Base-by-base conservation (phyloP, 352 stramenopile genomes). In the Peronospora belbahrii region DNA sequence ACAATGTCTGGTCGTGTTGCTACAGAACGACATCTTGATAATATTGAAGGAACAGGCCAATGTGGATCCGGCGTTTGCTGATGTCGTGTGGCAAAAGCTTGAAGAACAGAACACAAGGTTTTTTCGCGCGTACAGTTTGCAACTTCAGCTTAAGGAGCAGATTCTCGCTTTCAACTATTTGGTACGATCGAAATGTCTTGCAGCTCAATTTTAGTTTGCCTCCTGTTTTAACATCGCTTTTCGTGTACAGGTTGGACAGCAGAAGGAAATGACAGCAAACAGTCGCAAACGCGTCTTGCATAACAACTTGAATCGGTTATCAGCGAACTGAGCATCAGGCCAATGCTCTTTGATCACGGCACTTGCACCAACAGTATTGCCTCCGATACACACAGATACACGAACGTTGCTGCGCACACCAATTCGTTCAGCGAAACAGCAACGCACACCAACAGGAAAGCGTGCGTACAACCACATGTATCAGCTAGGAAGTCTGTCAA, bases 101-200 rank as follows among this genome's bases (percentile, higher is more conserved):
- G 79, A 95, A 48, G 81, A 96, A 42, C 85, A 95, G 52, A 96
- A 96, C 30, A 74, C 81, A 10, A 74, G 71, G 4, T 96, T 96
- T 47, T 96, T 96, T 44, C 65, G 75, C 8, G 80, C 82, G 1
- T 96, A 96, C 52, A 69, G 62, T 27, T 44, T 93, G 14, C 79
- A 90, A 27, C 62, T 96, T 10, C 73, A 87, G 50, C 69, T 96
- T 6, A 89, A 90, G 55, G 87, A 96, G 38, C 87, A 96, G 52
- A 90, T 96, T 46, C 51, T 89, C 11, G 74, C 83, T 6, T 96
- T 95, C 57, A 96, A 96, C 63, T 96, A 95, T 51, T 61, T 96
- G 22, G 85, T 96, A 70, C 33, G 38, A 36, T 8, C 10, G 20
- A 7, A 15, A 11, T 37, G 9, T 3, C n/a, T 37, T 38, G 18